Conservation (phyloP, 768 basidiomycete species). For the Tylopilus plumbeoviolaceoides region DNA sequence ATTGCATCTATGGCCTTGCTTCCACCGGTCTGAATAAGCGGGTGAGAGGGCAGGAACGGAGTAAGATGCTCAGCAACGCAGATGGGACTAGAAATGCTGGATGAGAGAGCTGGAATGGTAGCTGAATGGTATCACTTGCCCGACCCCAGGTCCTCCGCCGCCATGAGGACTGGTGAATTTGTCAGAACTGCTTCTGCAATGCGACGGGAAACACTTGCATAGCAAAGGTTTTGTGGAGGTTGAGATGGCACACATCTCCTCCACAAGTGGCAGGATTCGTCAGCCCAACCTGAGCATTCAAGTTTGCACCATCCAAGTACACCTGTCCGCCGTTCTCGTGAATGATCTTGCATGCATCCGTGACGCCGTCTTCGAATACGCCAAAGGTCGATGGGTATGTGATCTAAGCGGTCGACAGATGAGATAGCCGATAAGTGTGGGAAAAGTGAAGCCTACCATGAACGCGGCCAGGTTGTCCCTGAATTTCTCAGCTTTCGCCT, state of each 20-base stretch:
- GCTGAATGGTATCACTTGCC: slow-evolving; percentile 41
- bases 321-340: slow-evolving; percentile 96
- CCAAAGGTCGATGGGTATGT: slow-evolving; percentile 98
- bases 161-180: slow-evolving; percentile 73
- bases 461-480: slow-evolving; percentile 91
- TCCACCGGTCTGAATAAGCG: slow-evolving; percentile 62
- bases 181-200: background rate
- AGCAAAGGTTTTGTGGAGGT: slow-evolving; percentile 96
- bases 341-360: slow-evolving; percentile 87
- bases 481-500: slow-evolving; percentile 84
- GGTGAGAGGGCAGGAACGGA: slow-evolving; percentile 92
- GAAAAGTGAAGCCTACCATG: slow-evolving; percentile 58
- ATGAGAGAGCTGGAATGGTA: background rate
- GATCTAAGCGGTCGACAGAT: slow-evolving; percentile 48
- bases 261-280: slow-evolving; percentile 94
- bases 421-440: slow-evolving; percentile 4
- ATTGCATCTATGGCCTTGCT: slow-evolving; percentile 80
- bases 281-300: slow-evolving; percentile 90
- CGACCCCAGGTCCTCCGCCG: slow-evolving; percentile 95
- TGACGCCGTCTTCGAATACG: slow-evolving; percentile 91
- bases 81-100: slow-evolving; percentile 58
- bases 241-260: slow-evolving; percentile 97
- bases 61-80: slow-evolving; percentile 91
- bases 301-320: slow-evolving; percentile 92
- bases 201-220: slow-evolving; percentile 51